Conservation (phyloP, 306 rosid species). For the Comarum palustre region DNA sequence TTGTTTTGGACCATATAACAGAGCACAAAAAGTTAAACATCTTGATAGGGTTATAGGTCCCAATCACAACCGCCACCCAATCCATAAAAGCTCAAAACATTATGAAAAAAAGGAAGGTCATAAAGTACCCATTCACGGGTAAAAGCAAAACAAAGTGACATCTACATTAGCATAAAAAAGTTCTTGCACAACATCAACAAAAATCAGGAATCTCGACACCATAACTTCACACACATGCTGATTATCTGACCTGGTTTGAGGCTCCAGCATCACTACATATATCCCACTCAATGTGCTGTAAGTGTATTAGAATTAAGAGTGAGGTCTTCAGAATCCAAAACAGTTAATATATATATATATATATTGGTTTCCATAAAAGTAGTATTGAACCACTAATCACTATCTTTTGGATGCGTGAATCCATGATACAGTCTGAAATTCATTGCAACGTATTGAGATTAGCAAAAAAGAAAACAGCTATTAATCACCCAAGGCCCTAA, state of each 20-base stretch:
- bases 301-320: background rate
- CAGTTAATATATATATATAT: background rate
- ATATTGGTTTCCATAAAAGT: background rate
- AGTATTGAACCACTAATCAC: background rate
- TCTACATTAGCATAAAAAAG: background rate
- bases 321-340: conserved; percentile 4
- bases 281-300: background rate
- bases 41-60: background rate
- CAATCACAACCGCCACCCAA: background rate
- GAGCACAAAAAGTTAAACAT: background rate
- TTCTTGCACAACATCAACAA: background rate
- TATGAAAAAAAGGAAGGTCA: background rate
- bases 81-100: background rate
- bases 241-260: background rate
- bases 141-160: background rate
- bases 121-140: background rate
- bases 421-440: background rate
- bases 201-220: background rate
- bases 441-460: background rate
- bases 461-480: background rate
- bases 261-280: background rate
- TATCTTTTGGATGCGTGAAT: background rate
- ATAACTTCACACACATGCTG: background rate
- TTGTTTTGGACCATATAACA: background rate
- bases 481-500: background rate